These are phyloP conservation scores for Saccharomycopsis phalli DNA, from an alignment of 1,139 yeast species.

Conservation along the genomic window DNA sequence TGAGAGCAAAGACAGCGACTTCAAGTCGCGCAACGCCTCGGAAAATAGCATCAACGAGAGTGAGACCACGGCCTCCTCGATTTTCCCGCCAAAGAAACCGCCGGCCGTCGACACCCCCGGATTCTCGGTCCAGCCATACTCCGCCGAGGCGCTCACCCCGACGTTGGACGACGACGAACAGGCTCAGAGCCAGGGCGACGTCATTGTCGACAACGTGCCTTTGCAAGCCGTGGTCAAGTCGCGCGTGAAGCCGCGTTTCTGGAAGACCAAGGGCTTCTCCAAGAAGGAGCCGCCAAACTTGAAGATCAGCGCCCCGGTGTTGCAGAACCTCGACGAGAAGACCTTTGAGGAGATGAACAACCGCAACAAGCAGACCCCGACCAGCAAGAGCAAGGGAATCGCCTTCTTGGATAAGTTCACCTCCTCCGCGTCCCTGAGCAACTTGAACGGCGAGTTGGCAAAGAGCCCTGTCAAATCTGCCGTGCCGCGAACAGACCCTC, in stretches of 20 bases:
- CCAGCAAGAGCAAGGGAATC: constrained; percentile 2
- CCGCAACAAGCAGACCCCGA: constrained; percentile 4
- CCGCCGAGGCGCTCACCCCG: constrained; percentile 14
- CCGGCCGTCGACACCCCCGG: constrained; percentile 1
- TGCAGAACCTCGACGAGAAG: constrained; percentile 17
- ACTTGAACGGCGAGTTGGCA: constrained; percentile 1
- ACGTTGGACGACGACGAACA: constrained; percentile 19
- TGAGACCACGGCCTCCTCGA: background rate
- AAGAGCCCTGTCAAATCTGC: constrained; percentile 8
- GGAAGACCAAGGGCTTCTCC: constrained; percentile 31
- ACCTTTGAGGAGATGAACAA: constrained; percentile 16
- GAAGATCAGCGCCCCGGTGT: constrained; percentile 18
- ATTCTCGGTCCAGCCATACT: constrained; percentile 18
- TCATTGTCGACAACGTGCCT: constrained; percentile 9
- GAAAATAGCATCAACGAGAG: background rate
- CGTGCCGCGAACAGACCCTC: background rate
- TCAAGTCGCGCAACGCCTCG: background rate
- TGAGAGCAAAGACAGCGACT: background rate
- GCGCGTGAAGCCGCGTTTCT: constrained; percentile 34
- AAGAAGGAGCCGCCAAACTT: constrained; percentile 1
- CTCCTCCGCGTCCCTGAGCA: background rate
- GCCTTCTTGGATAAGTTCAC: constrained; percentile 17
- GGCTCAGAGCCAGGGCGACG: background rate
- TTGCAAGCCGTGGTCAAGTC: constrained; percentile 20
- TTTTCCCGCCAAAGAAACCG: constrained; percentile 1